These are phyloP conservation scores for Coemansia sp. DNA, from an alignment of 192 early-diverging fungal species.

Conservation along the genomic window DNA sequence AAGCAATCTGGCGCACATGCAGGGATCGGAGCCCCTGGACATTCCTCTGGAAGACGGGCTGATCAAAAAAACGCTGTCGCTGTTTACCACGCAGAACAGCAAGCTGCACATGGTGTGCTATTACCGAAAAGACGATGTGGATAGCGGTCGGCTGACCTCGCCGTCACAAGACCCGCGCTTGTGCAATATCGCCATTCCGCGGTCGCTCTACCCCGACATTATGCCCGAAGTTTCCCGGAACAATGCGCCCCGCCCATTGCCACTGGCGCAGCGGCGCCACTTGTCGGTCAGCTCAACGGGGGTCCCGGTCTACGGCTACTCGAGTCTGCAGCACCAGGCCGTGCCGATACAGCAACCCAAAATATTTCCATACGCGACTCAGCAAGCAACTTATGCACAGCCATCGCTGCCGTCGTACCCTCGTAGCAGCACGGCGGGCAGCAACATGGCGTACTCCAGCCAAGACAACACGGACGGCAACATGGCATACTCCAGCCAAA, in stretches of 20 bases:
- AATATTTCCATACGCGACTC: not conserved
- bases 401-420: not conserved
- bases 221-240: constrained; percentile 27
- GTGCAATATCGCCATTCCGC: constrained; percentile 60
- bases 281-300: not conserved
- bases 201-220: constrained; percentile 75
- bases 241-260: not conserved
- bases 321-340: not conserved
- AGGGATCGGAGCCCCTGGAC: constrained; percentile 5
- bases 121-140: constrained; percentile 71
- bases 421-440: not conserved
- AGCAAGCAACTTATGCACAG: not conserved
- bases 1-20: not conserved
- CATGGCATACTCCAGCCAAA: not conserved
- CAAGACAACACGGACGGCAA: not conserved
- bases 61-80: constrained; percentile 78
- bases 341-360: constrained; percentile 1
- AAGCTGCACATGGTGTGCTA: constrained; percentile 86
- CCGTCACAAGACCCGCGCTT: constrained; percentile 66
- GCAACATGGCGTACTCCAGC: not conserved
- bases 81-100: constrained; percentile 69
- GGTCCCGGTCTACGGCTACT: constrained; percentile 4
- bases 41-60: constrained; percentile 64
- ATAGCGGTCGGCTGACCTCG: constrained; percentile 53
- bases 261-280: not conserved